phyloP scores from a whole-genome alignment of 2,329 filamentous ascomycete species.

The Penicillium sp. region DNA sequence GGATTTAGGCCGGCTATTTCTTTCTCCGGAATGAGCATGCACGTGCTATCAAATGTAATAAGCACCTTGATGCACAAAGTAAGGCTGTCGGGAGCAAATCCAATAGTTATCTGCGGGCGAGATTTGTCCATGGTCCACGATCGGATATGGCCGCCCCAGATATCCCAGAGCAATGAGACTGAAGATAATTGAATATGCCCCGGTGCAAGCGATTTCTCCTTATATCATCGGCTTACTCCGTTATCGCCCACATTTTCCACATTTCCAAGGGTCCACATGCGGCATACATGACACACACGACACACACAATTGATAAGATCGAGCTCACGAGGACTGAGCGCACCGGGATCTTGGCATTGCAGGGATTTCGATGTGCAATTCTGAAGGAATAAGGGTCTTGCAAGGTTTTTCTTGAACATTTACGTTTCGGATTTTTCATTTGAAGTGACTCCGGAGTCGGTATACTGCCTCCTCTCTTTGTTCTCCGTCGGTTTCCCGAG shows the following conservation, averaged over 20 bases:
- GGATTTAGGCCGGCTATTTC: neutral
- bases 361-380: neutral
- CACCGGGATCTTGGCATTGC: constrained; percentile 12
- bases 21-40: neutral
- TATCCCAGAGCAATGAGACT: neutral
- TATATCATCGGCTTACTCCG: constrained; percentile 8
- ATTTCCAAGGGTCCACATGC: neutral
- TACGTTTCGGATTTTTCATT: neutral
- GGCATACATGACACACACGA: neutral
- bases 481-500: constrained; percentile 11
- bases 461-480: too few relatives aligned
- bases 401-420: neutral
- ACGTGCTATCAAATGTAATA: neutral
- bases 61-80: neutral
- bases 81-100: neutral
- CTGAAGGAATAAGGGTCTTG: neutral
- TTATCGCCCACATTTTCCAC: constrained; percentile 5
- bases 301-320: constrained; percentile 11
- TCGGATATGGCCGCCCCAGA: constrained; percentile 6
- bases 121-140: neutral
- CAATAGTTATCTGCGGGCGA: neutral
- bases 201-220: neutral
- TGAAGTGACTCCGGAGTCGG: neutral
- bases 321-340: constrained; percentile 5
- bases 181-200: neutral